Base-by-base conservation (phyloP, 2,329 filamentous ascomycete genomes). In the Xylaria sp. region DNA sequence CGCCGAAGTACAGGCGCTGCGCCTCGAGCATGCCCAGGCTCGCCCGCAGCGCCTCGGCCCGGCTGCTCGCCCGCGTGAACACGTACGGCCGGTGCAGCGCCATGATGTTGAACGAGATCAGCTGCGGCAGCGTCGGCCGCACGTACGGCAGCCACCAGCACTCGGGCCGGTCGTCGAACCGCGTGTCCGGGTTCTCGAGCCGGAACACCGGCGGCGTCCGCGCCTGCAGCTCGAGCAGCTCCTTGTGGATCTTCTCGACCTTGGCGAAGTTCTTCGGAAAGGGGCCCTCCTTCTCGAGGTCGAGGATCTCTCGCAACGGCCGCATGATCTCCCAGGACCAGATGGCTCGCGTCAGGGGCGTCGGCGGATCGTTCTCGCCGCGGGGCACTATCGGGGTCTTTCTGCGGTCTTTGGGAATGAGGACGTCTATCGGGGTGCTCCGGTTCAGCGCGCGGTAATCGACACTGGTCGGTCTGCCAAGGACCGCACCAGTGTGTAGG, bases 21-120 rank as follows among this genome's bases (percentile, higher is more conserved):
- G 80, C 72, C 20, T 80, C 75, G 2, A 87, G 73, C 71, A 85
- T 82, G 2, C 74, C 73, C 2, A 87, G 62, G 44, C 79, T 82
- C 4, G 83, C 82, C 60, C 76, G 75, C 4, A 87, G 74, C 1
- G 83, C 83, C 58, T 82, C 79, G 3, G 73, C 72, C n/a, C 84
- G 74, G 62, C 80, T 84, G 34, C 73, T 70, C 5, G 75, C 67
- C 11, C 81, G 77, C 16, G 82, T 83, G 59, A 87, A 86, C 18
- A 87, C 78, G 63, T 86, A 87, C 0, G 83, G 82, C 20, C 84
- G 75, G 56, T 87, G 84, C 38, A 87, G 72, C 4, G 81, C 82
- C 72, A 87, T 82, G 44, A 82, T 69, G 52, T 80, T 78, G 63
- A 86, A 84, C 0, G 77, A 72, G 9, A 75, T 68, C 4, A 80